Percentiles rank a stretch among this genome's conserved stretches.
phyloP scores from a whole-genome alignment of 371 early-diverging fungal genomes.

The Rhizopus arrhizus region DNA sequence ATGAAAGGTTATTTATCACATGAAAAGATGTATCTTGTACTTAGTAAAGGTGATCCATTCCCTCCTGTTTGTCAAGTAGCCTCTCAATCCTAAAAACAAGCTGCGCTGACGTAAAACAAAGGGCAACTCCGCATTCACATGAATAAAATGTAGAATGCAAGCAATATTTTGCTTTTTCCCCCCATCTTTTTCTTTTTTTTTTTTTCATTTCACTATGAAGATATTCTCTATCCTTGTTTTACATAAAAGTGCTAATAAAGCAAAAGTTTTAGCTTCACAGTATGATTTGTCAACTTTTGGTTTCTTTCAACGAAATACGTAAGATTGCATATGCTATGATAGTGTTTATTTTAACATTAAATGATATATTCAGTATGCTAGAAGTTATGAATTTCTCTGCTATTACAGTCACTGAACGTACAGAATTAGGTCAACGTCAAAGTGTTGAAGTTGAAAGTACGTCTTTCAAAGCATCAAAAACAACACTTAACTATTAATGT shows the following conservation, averaged over 20 bases:
- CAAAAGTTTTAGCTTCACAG: constrained; percentile 60
- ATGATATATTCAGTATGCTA: constrained; percentile 65
- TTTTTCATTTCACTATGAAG: constrained; percentile 48
- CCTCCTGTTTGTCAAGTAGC: constrained; percentile 51
- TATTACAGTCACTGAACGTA: constrained; percentile 86
- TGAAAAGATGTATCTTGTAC: constrained; percentile 74
- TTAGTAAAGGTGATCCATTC: constrained; percentile 79
- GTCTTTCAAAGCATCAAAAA: too few relatives aligned
- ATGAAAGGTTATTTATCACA: constrained; percentile 88
- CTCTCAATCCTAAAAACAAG: constrained; percentile 9
- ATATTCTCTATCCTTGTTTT: constrained; percentile 57
- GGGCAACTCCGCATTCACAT: too few relatives aligned
- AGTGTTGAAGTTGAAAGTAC: constrained; percentile 85
- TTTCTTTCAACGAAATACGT: constrained; percentile 88
- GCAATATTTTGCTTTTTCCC: too few relatives aligned
- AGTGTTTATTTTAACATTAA: too few relatives aligned
- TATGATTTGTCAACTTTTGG: constrained; percentile 84
- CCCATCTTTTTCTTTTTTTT: neutral
- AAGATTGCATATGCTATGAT: constrained; percentile 5
- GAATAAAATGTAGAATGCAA: too few relatives aligned
- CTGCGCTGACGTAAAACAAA: too few relatives aligned
- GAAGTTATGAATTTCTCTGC: constrained; percentile 91
- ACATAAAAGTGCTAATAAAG: constrained; percentile 51
- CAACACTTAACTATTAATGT: too few relatives aligned
- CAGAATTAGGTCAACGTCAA: constrained; percentile 79